Evolutionary conservation across 306 rosid species (phyloP).

Genomic region (Ormosia semicastrata): DNA sequence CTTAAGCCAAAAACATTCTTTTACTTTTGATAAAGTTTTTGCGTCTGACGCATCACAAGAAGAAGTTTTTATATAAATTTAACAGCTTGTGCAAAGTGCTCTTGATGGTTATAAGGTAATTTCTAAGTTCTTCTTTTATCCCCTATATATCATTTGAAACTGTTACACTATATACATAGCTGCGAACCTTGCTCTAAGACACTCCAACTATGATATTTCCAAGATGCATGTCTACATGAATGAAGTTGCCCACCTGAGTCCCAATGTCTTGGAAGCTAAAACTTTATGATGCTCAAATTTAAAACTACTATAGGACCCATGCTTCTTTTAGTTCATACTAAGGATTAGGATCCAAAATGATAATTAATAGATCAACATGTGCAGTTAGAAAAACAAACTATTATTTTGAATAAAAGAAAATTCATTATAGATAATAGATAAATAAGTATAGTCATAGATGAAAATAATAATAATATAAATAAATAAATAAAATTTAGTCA

Average conservation of each 20-base stretch:
- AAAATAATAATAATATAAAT: too few relatives aligned
- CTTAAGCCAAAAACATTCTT: slow-evolving; percentile 86
- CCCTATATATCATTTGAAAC: slow-evolving; percentile 8
- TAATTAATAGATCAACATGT: background rate
- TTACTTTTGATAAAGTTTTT: slow-evolving; percentile 87
- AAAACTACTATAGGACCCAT: background rate
- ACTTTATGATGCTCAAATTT: slow-evolving; percentile 13
- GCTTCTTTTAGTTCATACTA: background rate
- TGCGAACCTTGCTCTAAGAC: slow-evolving; percentile 58
- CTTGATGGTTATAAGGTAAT: slow-evolving; percentile 98
- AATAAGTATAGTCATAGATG: background rate
- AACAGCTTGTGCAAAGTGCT: slow-evolving; percentile 99
- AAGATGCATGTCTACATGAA: slow-evolving; percentile 99
- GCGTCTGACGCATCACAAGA: slow-evolving; percentile 74
- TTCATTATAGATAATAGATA: background rate
- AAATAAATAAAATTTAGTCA: too few relatives aligned
- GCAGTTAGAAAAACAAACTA: background rate
- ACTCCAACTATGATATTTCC: slow-evolving; percentile 98
- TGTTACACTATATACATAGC: background rate
- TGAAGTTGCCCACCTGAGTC: slow-evolving; percentile 97
- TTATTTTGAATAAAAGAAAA: background rate
- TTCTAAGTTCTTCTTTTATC: background rate
- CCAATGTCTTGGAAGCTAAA: slow-evolving; percentile 35
- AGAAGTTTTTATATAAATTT: slow-evolving; percentile 84
- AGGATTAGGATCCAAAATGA: background rate